Percentiles rank a stretch among this genome's conserved stretches.
Conservation (phyloP, 805 yeast genomes). For the Nakazawaea ambrosiae region DNA sequence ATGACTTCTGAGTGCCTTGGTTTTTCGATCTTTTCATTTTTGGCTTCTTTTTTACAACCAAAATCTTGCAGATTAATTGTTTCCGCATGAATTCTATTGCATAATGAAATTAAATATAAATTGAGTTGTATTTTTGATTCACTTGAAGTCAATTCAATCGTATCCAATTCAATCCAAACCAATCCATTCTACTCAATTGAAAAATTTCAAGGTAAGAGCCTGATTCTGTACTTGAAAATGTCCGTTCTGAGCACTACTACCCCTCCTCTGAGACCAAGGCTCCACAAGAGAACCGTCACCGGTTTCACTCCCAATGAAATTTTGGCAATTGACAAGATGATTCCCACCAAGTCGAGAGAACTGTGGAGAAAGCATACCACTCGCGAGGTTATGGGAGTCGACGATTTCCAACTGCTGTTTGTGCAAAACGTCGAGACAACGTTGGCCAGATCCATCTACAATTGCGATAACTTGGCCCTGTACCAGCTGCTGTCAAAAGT, state of each 20-base stretch:
- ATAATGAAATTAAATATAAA: no score
- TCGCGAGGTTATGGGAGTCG: slow-evolving; percentile 39
- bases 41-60: no score
- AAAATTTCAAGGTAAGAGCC: no score
- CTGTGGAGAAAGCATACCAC: slow-evolving; percentile 70
- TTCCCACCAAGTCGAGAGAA: slow-evolving; percentile 72
- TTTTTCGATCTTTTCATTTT: no score
- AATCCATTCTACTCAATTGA: no score
- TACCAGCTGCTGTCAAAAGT: slow-evolving; percentile 82
- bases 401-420: slow-evolving; percentile 59
- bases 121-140: no score
- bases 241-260: slow-evolving; percentile 1
- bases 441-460: slow-evolving; percentile 85
- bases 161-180: no score
- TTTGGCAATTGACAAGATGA: slow-evolving; percentile 70
- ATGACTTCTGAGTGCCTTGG: no score
- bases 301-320: slow-evolving; percentile 91
- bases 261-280: slow-evolving; percentile 13
- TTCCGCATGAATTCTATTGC: no score
- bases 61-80: no score
- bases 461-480: slow-evolving; percentile 89
- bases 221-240: no score
- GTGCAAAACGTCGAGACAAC: slow-evolving; percentile 87
- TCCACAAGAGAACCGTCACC: slow-evolving; percentile 70
- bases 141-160: no score